phyloP scores from a whole-genome alignment of 177 flowering plant genomes.

The Telopea speciosissima region DNA sequence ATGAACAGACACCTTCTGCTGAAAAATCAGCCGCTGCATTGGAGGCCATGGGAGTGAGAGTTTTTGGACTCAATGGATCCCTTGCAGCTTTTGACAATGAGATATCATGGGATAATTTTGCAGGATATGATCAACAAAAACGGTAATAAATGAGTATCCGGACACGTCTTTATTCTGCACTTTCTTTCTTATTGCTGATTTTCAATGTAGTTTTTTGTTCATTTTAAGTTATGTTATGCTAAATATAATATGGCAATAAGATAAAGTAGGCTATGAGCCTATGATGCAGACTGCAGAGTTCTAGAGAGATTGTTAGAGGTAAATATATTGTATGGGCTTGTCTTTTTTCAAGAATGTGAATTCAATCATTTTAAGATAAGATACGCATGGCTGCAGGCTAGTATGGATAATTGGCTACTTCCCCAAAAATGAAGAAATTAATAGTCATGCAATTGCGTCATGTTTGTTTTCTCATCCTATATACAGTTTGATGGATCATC shows the following conservation, averaged over 20 bases:
- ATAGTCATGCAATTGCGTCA: background rate
- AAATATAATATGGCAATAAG: background rate
- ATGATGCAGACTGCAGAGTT: background rate
- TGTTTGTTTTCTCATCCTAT: background rate
- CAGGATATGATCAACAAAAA: slow-evolving; percentile 90
- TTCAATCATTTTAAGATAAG: background rate
- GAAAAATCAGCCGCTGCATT: slow-evolving; percentile 57
- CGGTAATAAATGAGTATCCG: slow-evolving; percentile 37
- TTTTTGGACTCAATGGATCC: slow-evolving; percentile 65
- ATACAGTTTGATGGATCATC: background rate
- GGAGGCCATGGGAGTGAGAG: slow-evolving; percentile 86
- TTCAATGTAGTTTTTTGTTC: background rate
- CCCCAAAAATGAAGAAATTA: background rate
- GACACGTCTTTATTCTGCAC: background rate
- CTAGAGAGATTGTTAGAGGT: background rate
- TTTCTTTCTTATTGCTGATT: background rate
- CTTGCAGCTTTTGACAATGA: slow-evolving; percentile 21
- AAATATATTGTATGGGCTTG: background rate
- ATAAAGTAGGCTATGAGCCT: background rate
- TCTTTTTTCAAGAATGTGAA: background rate
- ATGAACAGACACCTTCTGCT: slow-evolving; percentile 26
- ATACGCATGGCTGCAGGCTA: background rate
- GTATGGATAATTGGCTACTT: background rate
- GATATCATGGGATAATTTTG: slow-evolving; percentile 87
- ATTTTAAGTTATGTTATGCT: background rate